Evolutionary conservation across 805 yeast species (phyloP).

Genomic region (Zygosaccharomyces bisporus): DNA sequence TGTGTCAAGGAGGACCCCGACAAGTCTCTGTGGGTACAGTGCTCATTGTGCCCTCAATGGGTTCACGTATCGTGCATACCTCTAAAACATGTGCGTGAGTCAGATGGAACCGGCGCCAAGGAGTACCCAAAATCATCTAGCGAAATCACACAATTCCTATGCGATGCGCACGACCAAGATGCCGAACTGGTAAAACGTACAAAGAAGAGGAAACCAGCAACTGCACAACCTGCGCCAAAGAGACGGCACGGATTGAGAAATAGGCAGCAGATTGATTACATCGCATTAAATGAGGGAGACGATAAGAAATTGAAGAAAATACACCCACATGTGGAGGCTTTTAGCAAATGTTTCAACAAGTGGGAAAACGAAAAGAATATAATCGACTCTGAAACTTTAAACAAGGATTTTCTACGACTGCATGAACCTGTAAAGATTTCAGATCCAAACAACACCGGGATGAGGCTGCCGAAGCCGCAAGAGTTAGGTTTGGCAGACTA

Average conservation of each 20-base stretch:
- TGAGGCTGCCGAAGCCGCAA: slow-evolving; percentile 17
- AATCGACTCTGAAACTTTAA: slow-evolving; percentile 16
- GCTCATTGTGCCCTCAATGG: slow-evolving; percentile 25
- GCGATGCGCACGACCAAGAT: slow-evolving; percentile 14
- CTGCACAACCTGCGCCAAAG: slow-evolving; percentile 8
- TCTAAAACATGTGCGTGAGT: slow-evolving; percentile 11
- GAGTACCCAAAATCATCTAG: slow-evolving; percentile 8
- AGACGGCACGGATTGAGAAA: slow-evolving; percentile 55
- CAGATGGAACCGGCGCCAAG: slow-evolving; percentile 3
- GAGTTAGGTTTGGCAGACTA: slow-evolving; percentile 12
- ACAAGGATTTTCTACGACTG: slow-evolving; percentile 19
- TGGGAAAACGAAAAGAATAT: slow-evolving; percentile 22
- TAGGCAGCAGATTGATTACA: slow-evolving; percentile 62
- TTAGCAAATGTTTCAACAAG: slow-evolving; percentile 23
- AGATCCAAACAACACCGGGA: slow-evolving; percentile 25
- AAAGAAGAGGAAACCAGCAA: not conserved
- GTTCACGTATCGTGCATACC: slow-evolving; percentile 23
- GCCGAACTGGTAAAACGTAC: slow-evolving; percentile 4
- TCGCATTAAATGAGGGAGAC: slow-evolving; percentile 74
- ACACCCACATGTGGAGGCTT: slow-evolving; percentile 51
- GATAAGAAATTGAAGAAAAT: slow-evolving; percentile 47
- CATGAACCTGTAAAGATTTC: slow-evolving; percentile 21
- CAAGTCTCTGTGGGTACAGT: slow-evolving; percentile 22
- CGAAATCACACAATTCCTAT: slow-evolving; percentile 15
- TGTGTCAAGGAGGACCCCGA: slow-evolving; percentile 15